These are phyloP conservation scores for Phytophthora hybrid DNA, from an alignment of 352 stramenopile genomes.

Conservation along the genomic window DNA sequence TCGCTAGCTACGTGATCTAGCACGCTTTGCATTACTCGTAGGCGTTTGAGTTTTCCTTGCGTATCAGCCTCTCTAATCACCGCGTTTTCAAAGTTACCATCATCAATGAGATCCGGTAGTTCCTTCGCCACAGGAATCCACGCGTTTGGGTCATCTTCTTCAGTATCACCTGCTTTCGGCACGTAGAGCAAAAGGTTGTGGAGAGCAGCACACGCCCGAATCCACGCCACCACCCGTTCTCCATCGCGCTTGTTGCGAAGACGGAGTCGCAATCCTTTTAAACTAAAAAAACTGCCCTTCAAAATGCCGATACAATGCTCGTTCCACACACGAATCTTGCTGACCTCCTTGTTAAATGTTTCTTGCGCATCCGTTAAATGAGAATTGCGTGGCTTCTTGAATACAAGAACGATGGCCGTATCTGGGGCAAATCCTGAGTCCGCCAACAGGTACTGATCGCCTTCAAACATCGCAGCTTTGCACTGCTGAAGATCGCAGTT, in stretches of 20 bases:
- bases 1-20: slow-evolving; percentile 3
- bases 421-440: slow-evolving; percentile 13
- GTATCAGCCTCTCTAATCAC: slow-evolving; percentile 12
- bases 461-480: slow-evolving; percentile 13
- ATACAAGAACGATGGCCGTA: slow-evolving; percentile 3
- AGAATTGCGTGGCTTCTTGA: slow-evolving; percentile 6
- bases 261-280: slow-evolving; percentile 16
- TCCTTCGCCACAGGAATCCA: slow-evolving; percentile 11
- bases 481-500: slow-evolving; percentile 12
- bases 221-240: slow-evolving; percentile 13
- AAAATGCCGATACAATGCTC: slow-evolving; percentile 15
- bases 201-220: slow-evolving; percentile 12
- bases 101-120: slow-evolving; percentile 11
- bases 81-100: slow-evolving; percentile 1
- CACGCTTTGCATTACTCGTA: slow-evolving; percentile 12
- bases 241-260: slow-evolving; percentile 13
- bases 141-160: slow-evolving; percentile 3
- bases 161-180: not conserved
- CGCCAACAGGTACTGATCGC: slow-evolving; percentile 10
- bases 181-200: slow-evolving; percentile 17
- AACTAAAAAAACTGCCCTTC: slow-evolving; percentile 11
- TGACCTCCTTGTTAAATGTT: slow-evolving; percentile 16
- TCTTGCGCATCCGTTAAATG: not conserved
- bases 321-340: slow-evolving; percentile 5
- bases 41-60: slow-evolving; percentile 8